phyloP scores from a whole-genome alignment of 2,329 filamentous ascomycete genomes.

The Raffaelea arxii region DNA sequence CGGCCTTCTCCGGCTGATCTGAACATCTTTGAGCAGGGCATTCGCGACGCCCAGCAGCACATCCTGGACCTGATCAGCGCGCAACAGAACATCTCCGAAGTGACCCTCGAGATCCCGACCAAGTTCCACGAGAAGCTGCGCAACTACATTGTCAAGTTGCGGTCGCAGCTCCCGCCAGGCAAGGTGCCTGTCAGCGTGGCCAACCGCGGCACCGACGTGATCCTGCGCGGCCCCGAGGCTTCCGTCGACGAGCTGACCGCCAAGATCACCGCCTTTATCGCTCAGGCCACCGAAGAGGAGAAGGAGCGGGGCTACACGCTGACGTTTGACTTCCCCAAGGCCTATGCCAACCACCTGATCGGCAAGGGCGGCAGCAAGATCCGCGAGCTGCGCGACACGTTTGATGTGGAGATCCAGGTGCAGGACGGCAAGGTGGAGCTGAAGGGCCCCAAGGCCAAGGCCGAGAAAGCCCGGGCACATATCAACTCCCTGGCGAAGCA shows the following conservation, averaged over 20 bases:
- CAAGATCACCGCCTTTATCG: slow-evolving; percentile 71
- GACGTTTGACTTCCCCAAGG: slow-evolving; percentile 88
- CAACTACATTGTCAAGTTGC: slow-evolving; percentile 56
- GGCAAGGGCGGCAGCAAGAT: slow-evolving; percentile 60
- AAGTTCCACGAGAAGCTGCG: slow-evolving; percentile 56
- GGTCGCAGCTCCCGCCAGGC: slow-evolving; percentile 44
- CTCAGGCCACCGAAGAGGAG: slow-evolving; percentile 84
- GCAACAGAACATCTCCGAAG: slow-evolving; percentile 44
- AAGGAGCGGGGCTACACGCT: slow-evolving; percentile 83
- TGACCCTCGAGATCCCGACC: slow-evolving; percentile 45
- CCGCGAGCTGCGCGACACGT: slow-evolving; percentile 54
- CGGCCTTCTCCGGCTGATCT: slow-evolving; percentile 41
- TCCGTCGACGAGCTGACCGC: slow-evolving; percentile 61
- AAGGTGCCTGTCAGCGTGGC: slow-evolving; percentile 52
- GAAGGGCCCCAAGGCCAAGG: slow-evolving; percentile 92
- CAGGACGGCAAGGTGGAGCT: slow-evolving; percentile 91
- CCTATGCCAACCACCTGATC: slow-evolving; percentile 79
- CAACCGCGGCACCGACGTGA: slow-evolving; percentile 51
- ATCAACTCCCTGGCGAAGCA: slow-evolving; percentile 72
- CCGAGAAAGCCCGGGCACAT: slow-evolving; percentile 73
- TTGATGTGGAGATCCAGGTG: slow-evolving; percentile 72
- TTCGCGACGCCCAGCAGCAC: slow-evolving; percentile 46
- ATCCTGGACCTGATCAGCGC: slow-evolving; percentile 48
- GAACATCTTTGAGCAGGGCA: slow-evolving; percentile 41
- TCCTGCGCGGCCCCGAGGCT: slow-evolving; percentile 66